A percentile compares a stretch with the other conserved stretches of the same genome.
Conservation (phyloP, 1,284 basidiomycete species). For the Austropuccinia psidii region DNA sequence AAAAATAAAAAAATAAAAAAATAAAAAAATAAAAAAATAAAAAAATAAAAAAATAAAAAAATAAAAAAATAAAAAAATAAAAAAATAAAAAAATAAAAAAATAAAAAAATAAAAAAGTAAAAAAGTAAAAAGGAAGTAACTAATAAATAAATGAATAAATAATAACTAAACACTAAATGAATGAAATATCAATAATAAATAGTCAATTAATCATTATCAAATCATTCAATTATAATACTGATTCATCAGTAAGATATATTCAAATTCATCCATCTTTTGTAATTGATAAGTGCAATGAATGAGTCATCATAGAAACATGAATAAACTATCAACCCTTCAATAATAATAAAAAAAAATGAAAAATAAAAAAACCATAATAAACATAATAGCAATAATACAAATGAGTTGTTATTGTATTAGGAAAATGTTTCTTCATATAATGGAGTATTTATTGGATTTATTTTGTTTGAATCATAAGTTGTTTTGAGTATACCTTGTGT, state of each 20-base stretch:
- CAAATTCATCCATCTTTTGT: background rate
- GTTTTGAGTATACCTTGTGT: too few relatives aligned
- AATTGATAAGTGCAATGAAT: too few relatives aligned
- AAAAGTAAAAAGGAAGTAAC: background rate
- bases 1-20: background rate
- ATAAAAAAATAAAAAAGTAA: background rate
- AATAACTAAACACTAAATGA: background rate
- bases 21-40: background rate
- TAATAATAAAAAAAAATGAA: too few relatives aligned
- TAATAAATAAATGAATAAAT: too few relatives aligned
- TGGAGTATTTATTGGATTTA: too few relatives aligned
- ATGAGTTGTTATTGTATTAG: too few relatives aligned
- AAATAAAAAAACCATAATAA: too few relatives aligned
- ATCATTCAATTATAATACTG: background rate
- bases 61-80: background rate
- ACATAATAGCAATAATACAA: too few relatives aligned
- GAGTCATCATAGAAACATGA: too few relatives aligned
- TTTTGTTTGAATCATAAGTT: too few relatives aligned
- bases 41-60: background rate
- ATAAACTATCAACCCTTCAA: too few relatives aligned
- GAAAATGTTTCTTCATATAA: too few relatives aligned
- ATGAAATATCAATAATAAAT: background rate
- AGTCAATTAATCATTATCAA: background rate
- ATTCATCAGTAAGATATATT: background rate
- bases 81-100: background rate